Percentiles rank a stretch among this genome's conserved stretches.
Evolutionary conservation across 768 basidiomycete species (phyloP).

Genomic region (Rhizopogon vesiculosus): DNA sequence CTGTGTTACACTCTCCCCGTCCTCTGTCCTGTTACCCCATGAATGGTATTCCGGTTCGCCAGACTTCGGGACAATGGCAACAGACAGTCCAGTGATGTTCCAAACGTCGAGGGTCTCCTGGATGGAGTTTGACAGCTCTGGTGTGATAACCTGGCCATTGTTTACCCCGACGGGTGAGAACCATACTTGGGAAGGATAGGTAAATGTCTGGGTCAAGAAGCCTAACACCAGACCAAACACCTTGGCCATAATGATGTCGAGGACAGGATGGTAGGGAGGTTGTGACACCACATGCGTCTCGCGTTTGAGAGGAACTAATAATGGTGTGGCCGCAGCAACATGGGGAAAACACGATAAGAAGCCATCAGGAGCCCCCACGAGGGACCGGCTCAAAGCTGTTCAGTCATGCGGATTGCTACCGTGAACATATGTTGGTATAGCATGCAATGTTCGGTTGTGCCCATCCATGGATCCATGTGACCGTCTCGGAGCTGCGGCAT

Average conservation of each 20-base stretch:
- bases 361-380: neutral
- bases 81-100: constrained; percentile 26
- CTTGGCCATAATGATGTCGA: neutral
- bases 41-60: constrained; percentile 23
- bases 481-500: too few relatives aligned
- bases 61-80: constrained; percentile 21
- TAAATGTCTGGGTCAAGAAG: neutral
- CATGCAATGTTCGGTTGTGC: too few relatives aligned
- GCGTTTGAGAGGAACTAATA: too few relatives aligned
- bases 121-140: constrained; percentile 15
- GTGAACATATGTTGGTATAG: too few relatives aligned
- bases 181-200: neutral
- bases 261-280: neutral
- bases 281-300: neutral
- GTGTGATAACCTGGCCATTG: constrained; percentile 8
- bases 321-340: too few relatives aligned
- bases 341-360: neutral
- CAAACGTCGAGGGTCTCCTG: constrained; percentile 11
- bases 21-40: constrained; percentile 33
- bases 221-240: neutral
- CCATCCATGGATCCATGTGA: too few relatives aligned
- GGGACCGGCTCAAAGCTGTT: neutral
- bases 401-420: too few relatives aligned
- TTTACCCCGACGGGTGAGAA: neutral
- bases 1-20: constrained; percentile 23